Conservation (phyloP, 2,329 filamentous ascomycete species). For the Massarina eburnea region DNA sequence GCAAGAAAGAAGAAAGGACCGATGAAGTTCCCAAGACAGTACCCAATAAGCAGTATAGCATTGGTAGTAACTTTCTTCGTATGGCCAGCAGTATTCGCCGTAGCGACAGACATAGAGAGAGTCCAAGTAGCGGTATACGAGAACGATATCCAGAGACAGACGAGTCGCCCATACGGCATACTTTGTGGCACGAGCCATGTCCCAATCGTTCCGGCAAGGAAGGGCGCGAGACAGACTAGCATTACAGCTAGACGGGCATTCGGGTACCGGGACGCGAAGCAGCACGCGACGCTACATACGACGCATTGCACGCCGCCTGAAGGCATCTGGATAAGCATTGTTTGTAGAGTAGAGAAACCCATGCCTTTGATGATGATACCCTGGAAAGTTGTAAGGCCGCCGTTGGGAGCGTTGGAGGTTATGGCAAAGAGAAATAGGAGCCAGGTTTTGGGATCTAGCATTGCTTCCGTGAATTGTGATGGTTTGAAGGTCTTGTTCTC, state of each 20-base stretch:
- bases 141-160: conserved; percentile 33
- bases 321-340: conserved; percentile 28
- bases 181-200: conserved; percentile 18
- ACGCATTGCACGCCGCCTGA: conserved; percentile 36
- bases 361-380: conserved; percentile 32
- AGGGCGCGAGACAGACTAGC: neutral
- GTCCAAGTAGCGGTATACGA: conserved; percentile 26
- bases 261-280: conserved; percentile 26
- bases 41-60: conserved; percentile 44
- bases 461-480: conserved; percentile 46
- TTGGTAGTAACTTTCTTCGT: conserved; percentile 34
- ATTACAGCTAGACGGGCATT: neutral
- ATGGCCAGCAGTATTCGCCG: neutral
- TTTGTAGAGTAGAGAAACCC: conserved; percentile 38
- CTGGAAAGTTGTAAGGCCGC: conserved; percentile 38
- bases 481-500: conserved; percentile 40
- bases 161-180: conserved; percentile 11
- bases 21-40: conserved; percentile 44
- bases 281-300: conserved; percentile 43
- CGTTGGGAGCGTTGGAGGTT: conserved; percentile 34
- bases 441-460: conserved; percentile 46
- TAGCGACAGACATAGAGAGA: conserved; percentile 12
- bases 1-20: conserved; percentile 45
- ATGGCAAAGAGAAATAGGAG: conserved; percentile 36
- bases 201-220: neutral